Base-by-base conservation (phyloP, 257 asterid species). In the Parsonsia alboflavescens region DNA sequence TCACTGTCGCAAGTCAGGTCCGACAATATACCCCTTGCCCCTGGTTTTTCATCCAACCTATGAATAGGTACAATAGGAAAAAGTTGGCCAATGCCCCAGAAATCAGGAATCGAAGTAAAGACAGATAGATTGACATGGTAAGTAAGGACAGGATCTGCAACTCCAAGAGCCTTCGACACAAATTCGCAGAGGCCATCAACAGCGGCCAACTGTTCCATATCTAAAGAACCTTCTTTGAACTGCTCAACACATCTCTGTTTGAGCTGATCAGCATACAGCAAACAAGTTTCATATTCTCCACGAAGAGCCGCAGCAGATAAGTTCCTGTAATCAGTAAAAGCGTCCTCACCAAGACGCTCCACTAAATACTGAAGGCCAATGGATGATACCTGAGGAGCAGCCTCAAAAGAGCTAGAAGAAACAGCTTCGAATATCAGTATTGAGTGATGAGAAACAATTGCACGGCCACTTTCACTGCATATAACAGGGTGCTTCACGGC, bases 401-500 rank as follows among this genome's bases (percentile, higher is more conserved):
- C 28, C 70, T 80, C 81, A n/a, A 73, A 42, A 1, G 87, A 79
- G 24, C 85, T 81, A 1, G 93, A 81, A 12, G 98, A 90, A 72
- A 90, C 86, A 15, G 96, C 98, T 76, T 92, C 94, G 36, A 92
- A 89, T 19, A 95, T 80, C 58, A 95, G 72, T 46, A 95, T 84
- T 1, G 99, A 95, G 82, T 95, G 99, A 77, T 95, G 99, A 36
- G 99, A 95, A 39, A 95, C 99, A 28, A 95, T 90, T 28, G 96
- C 99, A 7, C 99, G 91, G 28, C 99, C 99, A 69, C 99, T 95
- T 78, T 95, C 98, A n/a, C 99, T 95, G 83, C 97, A 91, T 24
- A 95, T 78, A 2, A 90, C 75, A 0, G 98, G 99, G 80, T 92
- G 99, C 53, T 82, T 88, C 53, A 92, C 89, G 3, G 89, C 86